Evolutionary conservation across 1,284 basidiomycete genomes (phyloP).

Genomic region (Sanghuangporus sanghuang): DNA sequence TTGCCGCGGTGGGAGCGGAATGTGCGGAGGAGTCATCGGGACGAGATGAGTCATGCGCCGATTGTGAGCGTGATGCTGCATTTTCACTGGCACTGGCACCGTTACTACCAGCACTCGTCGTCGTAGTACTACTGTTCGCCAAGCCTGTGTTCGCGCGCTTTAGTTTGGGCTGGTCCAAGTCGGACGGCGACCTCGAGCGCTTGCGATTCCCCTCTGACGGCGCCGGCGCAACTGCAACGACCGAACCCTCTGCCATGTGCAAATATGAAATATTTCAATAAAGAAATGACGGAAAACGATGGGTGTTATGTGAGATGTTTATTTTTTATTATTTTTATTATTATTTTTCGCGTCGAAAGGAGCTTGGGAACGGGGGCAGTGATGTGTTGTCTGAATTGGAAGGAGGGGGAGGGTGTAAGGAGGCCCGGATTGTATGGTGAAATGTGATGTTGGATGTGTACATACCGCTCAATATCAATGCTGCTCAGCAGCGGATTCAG

Average conservation of each 20-base stretch:
- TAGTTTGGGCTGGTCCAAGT: conserved; percentile 70
- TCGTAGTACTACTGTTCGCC: conserved; percentile 18
- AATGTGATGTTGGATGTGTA: background rate
- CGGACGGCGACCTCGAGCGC: conserved; percentile 80
- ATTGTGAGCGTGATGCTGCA: conserved; percentile 23
- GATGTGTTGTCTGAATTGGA: conserved; percentile 13
- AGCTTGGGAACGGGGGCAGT: conserved; percentile 16
- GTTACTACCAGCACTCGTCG: conserved; percentile 43
- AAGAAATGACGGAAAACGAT: conserved; percentile 7
- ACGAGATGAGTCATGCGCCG: conserved; percentile 19
- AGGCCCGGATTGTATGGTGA: conserved; percentile 16
- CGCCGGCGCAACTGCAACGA: conserved; percentile 69
- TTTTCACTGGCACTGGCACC: conserved; percentile 39
- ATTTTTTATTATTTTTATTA: background rate
- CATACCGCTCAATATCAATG: conserved; percentile 13
- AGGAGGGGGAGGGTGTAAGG: conserved; percentile 15
- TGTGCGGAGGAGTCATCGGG: conserved; percentile 26
- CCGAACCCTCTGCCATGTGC: conserved; percentile 28
- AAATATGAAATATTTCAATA: conserved; percentile 15
- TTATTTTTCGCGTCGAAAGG: conserved; percentile 13
- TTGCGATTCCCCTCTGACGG: conserved; percentile 63
- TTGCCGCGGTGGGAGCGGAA: conserved; percentile 36
- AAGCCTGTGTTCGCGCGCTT: conserved; percentile 80
- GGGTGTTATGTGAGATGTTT: background rate
- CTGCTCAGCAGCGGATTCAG: background rate